Conservation (phyloP, 305 asterid species). For the Fraxinus sp. region DNA sequence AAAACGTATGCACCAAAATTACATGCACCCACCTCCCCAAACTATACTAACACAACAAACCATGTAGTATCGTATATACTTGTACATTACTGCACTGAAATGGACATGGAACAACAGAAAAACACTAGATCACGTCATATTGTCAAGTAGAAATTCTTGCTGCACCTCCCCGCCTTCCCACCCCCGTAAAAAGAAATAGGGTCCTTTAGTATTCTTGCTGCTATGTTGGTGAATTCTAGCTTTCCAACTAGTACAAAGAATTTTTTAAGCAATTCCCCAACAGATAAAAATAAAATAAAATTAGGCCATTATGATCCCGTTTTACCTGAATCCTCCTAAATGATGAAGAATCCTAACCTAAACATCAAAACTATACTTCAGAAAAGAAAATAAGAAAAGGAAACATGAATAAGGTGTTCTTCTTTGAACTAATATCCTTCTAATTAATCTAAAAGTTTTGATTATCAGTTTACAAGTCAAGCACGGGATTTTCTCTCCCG, state of each 20-base stretch:
- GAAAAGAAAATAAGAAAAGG: not conserved
- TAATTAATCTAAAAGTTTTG: not conserved
- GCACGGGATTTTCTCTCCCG: not conserved
- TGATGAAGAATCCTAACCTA: not conserved
- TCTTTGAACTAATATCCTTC: not conserved
- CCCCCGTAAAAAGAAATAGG: not conserved
- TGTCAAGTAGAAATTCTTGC: not conserved
- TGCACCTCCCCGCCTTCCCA: not conserved
- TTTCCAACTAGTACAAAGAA: not conserved
- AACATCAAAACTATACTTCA: not conserved
- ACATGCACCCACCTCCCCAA: constrained; percentile 4
- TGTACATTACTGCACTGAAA: not conserved
- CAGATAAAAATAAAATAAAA: not conserved
- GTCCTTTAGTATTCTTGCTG: not conserved
- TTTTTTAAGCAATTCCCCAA: not conserved
- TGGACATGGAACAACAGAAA: not conserved
- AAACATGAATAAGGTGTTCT: not conserved
- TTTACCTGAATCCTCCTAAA: not conserved
- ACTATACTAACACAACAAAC: not conserved
- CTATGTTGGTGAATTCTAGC: not conserved
- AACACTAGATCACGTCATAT: constrained; percentile 14
- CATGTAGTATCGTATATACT: not conserved
- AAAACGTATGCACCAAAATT: not conserved
- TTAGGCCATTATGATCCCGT: not conserved
- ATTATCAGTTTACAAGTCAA: not conserved